Evolutionary conservation across 2,329 filamentous ascomycete genomes (phyloP).

Genomic region (Alternaria panax): DNA sequence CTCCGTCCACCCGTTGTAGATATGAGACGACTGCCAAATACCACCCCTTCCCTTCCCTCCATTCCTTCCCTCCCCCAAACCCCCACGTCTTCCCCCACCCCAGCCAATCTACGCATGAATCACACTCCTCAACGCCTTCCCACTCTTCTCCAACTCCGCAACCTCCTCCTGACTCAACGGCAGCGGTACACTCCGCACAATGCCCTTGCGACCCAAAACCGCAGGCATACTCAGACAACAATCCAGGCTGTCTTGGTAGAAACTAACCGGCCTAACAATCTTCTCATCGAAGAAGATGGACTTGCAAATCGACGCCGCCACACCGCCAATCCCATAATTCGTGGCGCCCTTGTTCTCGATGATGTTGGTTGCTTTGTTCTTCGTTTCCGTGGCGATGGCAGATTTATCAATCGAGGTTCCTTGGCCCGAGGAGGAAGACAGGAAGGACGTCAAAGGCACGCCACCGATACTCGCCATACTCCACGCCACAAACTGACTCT

Average conservation of each 20-base stretch:
- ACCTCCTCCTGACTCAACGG: constrained; percentile 18
- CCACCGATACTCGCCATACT: constrained; percentile 20
- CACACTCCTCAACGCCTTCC: constrained; percentile 19
- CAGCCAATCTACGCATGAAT: no score
- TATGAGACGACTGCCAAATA: no score
- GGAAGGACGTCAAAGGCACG: constrained; percentile 8
- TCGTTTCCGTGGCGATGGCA: constrained; percentile 20
- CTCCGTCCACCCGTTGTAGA: no score
- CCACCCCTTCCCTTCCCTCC: no score
- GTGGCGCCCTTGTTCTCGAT: constrained; percentile 32
- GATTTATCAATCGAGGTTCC: constrained; percentile 13
- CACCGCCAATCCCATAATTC: constrained; percentile 31
- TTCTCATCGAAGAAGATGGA: constrained; percentile 23
- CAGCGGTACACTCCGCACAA: constrained; percentile 19
- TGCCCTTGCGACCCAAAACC: constrained; percentile 21
- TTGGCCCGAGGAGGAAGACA: neutral
- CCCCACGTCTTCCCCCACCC: no score
- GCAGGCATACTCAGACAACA: constrained; percentile 29
- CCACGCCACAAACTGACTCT: constrained; percentile 29
- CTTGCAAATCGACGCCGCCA: constrained; percentile 27
- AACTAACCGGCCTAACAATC: constrained; percentile 21
- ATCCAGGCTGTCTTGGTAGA: constrained; percentile 19
- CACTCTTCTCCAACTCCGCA: constrained; percentile 19
- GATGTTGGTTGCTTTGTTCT: constrained; percentile 23
- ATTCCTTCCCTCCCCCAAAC: no score